Base-by-base conservation (phyloP, 169 alveolate species). In the Eimeria necatrix region DNA sequence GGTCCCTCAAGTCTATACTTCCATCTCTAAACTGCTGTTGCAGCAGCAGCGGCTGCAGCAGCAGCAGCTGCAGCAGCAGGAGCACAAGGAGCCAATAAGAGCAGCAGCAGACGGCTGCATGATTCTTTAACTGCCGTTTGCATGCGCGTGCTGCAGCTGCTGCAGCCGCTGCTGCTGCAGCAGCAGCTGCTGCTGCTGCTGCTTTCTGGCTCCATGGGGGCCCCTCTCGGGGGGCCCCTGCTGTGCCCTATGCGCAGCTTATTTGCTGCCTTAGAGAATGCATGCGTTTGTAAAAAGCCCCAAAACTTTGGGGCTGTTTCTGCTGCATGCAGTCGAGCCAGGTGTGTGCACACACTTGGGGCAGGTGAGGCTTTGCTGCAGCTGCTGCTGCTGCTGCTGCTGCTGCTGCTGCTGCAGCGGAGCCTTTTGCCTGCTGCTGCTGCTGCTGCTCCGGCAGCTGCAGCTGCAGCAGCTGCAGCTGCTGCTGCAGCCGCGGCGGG, bases 301-400 rank as follows among this genome's bases (percentile, higher is more conserved):
- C 73, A 91, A 20, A 74, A 91, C 68, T 91, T 76, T 56, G 95
- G 76, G 16, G 95, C 95, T 73, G 71, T 86, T 86, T 89, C 56
- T 18, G 59, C 46, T 5, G n/a, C n/a, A n/a, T n/a, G n/a, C n/a
- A n/a, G n/a, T n/a, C n/a, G n/a, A n/a, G n/a, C n/a, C n/a, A n/a
- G n/a, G n/a, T n/a, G n/a, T n/a, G n/a, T n/a, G n/a, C n/a, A n/a
- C n/a, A n/a, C n/a, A n/a, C n/a, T n/a, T n/a, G n/a, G n/a, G n/a
- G n/a, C n/a, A n/a, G n/a, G n/a, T n/a, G n/a, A n/a, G n/a, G n/a
- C n/a, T n/a, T n/a, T 9, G 51, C 12, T 3, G 81, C 6, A 71
- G 16, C 61, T 78, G 51, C 4, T 56, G 10, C 5, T 20, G 68
- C 71, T 46, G 61, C 20, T 49, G 56, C 3, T 52, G 89, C 48